Conservation (phyloP, 805 yeast species). For the Debaryomyces tyrocola region DNA sequence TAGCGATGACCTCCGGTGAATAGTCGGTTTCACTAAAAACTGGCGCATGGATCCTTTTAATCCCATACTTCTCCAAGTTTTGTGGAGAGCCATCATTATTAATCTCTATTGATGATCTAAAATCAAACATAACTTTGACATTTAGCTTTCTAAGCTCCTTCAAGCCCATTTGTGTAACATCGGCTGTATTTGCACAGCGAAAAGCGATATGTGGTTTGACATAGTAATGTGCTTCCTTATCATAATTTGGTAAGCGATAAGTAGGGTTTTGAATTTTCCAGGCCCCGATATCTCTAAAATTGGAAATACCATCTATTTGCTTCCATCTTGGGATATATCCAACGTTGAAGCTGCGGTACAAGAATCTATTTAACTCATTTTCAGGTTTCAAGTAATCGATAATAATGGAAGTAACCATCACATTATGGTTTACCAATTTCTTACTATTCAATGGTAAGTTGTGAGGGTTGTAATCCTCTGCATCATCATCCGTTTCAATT, state of each 20-base stretch:
- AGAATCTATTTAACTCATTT: conserved; percentile 56
- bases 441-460: conserved; percentile 45
- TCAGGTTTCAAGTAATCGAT: conserved; percentile 47
- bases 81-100: conserved; percentile 43
- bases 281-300: conserved; percentile 83
- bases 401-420: conserved; percentile 49
- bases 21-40: conserved; percentile 53
- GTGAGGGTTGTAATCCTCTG: conserved; percentile 34
- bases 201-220: conserved; percentile 57
- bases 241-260: conserved; percentile 10
- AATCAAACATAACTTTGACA: conserved; percentile 61
- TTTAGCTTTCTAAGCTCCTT: conserved; percentile 41
- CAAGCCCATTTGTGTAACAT: conserved; percentile 53
- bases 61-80: conserved; percentile 39
- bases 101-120: conserved; percentile 63
- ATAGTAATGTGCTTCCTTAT: conserved; percentile 18
- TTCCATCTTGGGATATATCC: conserved; percentile 58
- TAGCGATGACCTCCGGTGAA: conserved; percentile 65
- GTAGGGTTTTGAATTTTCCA: conserved; percentile 46
- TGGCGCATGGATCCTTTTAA: conserved; percentile 54
- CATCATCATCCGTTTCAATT: conserved; percentile 34
- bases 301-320: conserved; percentile 62
- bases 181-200: conserved; percentile 63
- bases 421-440: conserved; percentile 57
- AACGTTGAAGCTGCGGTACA: conserved; percentile 30